Conservation (phyloP, 305 asterid species). For the Ruellia speciosa region DNA sequence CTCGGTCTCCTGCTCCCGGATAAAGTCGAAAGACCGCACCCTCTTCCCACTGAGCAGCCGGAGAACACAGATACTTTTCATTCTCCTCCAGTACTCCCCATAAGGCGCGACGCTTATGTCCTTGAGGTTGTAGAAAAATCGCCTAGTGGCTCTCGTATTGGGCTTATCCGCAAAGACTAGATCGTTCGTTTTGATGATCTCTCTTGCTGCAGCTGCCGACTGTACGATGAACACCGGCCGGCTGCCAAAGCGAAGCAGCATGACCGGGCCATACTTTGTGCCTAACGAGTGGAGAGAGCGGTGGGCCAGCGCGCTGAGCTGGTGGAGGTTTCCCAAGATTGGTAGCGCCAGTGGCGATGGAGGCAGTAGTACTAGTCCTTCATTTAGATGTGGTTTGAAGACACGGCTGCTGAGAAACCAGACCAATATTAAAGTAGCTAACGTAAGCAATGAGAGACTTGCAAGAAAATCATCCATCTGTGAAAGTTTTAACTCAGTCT, state of each 20-base stretch:
- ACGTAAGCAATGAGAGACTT: neutral
- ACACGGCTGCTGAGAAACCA: neutral
- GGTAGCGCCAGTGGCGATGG: neutral
- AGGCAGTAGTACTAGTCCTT: neutral
- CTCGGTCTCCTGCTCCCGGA: neutral
- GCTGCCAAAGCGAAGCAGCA: neutral
- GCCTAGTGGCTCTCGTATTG: neutral
- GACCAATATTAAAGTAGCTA: neutral
- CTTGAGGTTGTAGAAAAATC: neutral
- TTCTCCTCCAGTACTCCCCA: neutral
- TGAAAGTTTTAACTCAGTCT: too few species aligned
- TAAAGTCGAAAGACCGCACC: neutral
- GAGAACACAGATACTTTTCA: neutral
- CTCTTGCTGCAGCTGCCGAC: neutral
- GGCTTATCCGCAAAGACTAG: neutral
- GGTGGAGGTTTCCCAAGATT: neutral
- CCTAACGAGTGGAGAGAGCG: neutral
- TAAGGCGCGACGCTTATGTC: neutral
- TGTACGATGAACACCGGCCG: neutral
- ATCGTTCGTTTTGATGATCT: neutral
- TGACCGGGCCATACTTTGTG: neutral
- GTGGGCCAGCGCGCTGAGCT: neutral
- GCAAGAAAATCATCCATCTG: neutral
- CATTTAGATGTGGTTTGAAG: neutral
- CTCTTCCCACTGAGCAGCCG: neutral